These are phyloP conservation scores for Chara braunii DNA, from an alignment of 139 green algal species.

Conservation along the genomic window DNA sequence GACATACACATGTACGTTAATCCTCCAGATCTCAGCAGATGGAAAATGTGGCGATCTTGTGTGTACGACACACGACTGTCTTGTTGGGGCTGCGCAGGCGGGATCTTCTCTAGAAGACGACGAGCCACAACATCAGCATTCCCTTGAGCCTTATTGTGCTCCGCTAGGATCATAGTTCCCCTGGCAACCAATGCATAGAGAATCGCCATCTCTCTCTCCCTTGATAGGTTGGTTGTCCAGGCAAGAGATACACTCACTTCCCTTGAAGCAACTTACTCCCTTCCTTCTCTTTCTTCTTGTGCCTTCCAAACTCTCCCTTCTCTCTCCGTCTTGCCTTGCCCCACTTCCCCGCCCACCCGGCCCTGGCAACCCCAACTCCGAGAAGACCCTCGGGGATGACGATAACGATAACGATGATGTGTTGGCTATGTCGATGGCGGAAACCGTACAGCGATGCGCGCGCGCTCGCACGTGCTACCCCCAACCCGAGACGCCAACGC, in stretches of 20 bases:
- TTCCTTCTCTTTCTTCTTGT: background rate
- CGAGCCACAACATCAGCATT: slow-evolving; percentile 68
- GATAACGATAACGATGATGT: no score
- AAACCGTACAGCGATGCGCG: no score
- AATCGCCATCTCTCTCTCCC: slow-evolving; percentile 42
- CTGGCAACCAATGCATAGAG: slow-evolving; percentile 56
- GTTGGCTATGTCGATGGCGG: no score
- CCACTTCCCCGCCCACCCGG: no score
- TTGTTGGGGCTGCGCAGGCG: slow-evolving; percentile 3
- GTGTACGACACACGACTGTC: slow-evolving; percentile 71
- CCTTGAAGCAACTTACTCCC: background rate
- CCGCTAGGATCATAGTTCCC: slow-evolving; percentile 63
- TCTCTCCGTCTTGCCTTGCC: background rate
- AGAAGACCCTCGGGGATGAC: no score
- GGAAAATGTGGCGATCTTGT: slow-evolving; percentile 80
- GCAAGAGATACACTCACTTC: no score
- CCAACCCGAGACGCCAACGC: no score
- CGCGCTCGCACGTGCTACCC: no score
- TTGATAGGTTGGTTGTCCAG: no score
- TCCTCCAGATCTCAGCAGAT: slow-evolving; percentile 63
- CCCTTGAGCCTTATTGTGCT: slow-evolving; percentile 50
- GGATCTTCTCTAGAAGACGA: slow-evolving; percentile 62
- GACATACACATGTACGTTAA: slow-evolving; percentile 82
- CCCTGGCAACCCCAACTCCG: no score
- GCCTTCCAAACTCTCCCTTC: background rate